Evolutionary conservation across 331 rosid genomes (phyloP).

Genomic region (Phaseolus coccineus): DNA sequence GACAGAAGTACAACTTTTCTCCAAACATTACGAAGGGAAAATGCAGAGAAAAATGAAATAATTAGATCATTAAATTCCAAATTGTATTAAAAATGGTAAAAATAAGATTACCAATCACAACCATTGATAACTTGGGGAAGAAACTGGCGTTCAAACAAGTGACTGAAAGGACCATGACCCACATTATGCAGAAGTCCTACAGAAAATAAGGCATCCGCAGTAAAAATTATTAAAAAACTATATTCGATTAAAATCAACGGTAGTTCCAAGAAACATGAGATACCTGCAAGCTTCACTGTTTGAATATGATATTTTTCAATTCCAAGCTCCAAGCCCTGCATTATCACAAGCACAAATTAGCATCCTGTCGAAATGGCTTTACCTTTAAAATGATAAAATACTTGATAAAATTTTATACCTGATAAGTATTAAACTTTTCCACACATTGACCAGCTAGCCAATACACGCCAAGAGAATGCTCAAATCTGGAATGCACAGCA

Average conservation of each 20-base stretch:
- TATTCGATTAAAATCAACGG: slow-evolving; percentile 26
- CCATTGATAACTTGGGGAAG: slow-evolving; percentile 73
- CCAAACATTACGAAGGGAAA: background rate
- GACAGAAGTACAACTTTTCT: background rate
- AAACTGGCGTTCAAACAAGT: slow-evolving; percentile 89
- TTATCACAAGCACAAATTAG: slow-evolving; percentile 39
- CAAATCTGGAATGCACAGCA: slow-evolving; percentile 92
- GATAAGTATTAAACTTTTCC: slow-evolving; percentile 72
- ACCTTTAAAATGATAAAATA: slow-evolving; percentile 11
- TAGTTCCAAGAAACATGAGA: slow-evolving; percentile 19
- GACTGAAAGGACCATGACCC: slow-evolving; percentile 99
- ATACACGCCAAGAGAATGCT: slow-evolving; percentile 97
- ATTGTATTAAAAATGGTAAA: background rate
- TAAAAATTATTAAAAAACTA: background rate
- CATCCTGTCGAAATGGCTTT: background rate
- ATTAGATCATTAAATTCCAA: slow-evolving; percentile 15
- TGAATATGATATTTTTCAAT: slow-evolving; percentile 83
- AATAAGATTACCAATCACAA: slow-evolving; percentile 64
- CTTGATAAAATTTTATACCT: slow-evolving; percentile 50
- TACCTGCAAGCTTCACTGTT: slow-evolving; percentile 95
- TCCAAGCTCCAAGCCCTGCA: slow-evolving; percentile 88
- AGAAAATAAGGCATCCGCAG: slow-evolving; percentile 25
- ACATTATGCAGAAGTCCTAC: slow-evolving; percentile 95
- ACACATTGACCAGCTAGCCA: slow-evolving; percentile 89
- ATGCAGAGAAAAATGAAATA: slow-evolving; percentile 39